A percentile compares a stretch with the other conserved stretches of the same genome.
Evolutionary conservation across 371 early-diverging fungal species (phyloP).

Genomic region (Mortierella sp.): DNA sequence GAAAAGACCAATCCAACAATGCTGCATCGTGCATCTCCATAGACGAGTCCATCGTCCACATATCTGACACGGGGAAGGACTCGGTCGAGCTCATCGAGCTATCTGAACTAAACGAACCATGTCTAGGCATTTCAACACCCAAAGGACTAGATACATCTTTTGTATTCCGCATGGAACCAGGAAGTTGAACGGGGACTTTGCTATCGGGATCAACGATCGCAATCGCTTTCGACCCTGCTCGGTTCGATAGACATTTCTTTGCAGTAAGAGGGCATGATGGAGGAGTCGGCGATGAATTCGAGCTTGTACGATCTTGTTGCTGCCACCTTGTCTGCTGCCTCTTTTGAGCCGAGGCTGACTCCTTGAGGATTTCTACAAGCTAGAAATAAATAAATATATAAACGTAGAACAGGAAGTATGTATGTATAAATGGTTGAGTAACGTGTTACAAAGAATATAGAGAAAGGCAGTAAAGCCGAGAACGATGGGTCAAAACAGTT

Average conservation of each 20-base stretch:
- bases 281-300: neutral
- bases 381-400: neutral
- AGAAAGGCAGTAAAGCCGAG: neutral
- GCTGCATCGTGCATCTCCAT: conserved; percentile 6
- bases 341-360: conserved; percentile 6
- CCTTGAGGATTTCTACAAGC: neutral
- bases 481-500: neutral
- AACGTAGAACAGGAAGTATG: neutral
- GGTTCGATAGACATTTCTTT: neutral
- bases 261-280: neutral
- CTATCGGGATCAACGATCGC: conserved; percentile 39
- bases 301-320: neutral
- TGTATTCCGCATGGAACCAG: neutral
- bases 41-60: neutral
- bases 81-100: neutral
- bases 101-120: conserved; percentile 14
- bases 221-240: conserved; percentile 23
- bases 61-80: neutral
- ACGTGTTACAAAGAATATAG: neutral
- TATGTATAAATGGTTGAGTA: neutral
- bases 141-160: neutral
- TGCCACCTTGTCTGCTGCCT: neutral
- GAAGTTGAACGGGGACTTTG: conserved; percentile 21
- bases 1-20: conserved; percentile 9
- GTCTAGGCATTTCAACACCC: neutral